Percentiles rank a stretch among this genome's conserved stretches.
phyloP scores from a whole-genome alignment of 495 filamentous ascomycete species.

The Podospora sp. region DNA sequence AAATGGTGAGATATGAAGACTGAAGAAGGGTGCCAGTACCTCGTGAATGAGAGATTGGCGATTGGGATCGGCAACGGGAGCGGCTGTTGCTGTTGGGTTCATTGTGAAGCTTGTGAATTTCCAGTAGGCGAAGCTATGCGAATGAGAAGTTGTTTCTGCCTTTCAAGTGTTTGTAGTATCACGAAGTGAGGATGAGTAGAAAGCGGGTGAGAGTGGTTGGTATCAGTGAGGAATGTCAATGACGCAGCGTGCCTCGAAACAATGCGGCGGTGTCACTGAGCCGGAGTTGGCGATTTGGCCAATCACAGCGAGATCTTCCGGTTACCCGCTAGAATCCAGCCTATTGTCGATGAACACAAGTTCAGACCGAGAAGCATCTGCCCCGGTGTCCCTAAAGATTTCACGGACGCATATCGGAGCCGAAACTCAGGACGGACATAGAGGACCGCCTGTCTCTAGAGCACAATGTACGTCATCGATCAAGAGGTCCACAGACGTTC shows the following conservation, averaged over 20 bases:
- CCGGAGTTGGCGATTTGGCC: neutral
- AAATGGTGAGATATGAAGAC: neutral
- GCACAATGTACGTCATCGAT: neutral
- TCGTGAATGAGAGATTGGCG: conserved; percentile 40
- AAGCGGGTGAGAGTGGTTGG: neutral
- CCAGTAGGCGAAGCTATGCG: too few relatives aligned
- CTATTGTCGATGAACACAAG: neutral
- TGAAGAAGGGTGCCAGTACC: conserved; percentile 21
- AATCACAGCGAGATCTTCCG: neutral
- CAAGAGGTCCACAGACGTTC: neutral
- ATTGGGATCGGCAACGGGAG: conserved; percentile 25
- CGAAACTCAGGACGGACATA: too few relatives aligned
- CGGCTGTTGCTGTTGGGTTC: neutral
- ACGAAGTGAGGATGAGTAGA: neutral
- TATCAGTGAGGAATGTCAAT: neutral
- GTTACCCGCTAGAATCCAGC: neutral
- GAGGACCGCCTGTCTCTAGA: neutral
- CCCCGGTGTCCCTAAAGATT: neutral
- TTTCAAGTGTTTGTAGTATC: neutral
- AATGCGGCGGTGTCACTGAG: neutral
- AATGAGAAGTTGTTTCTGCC: neutral
- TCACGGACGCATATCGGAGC: too few relatives aligned
- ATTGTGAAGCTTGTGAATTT: neutral
- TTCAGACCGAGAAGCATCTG: neutral
- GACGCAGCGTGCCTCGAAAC: neutral